Evolutionary conservation across 352 stramenopile species (phyloP), one percentile per base, ranked within the genome.

Genomic region (Globisporangium orthogonon): DNA sequence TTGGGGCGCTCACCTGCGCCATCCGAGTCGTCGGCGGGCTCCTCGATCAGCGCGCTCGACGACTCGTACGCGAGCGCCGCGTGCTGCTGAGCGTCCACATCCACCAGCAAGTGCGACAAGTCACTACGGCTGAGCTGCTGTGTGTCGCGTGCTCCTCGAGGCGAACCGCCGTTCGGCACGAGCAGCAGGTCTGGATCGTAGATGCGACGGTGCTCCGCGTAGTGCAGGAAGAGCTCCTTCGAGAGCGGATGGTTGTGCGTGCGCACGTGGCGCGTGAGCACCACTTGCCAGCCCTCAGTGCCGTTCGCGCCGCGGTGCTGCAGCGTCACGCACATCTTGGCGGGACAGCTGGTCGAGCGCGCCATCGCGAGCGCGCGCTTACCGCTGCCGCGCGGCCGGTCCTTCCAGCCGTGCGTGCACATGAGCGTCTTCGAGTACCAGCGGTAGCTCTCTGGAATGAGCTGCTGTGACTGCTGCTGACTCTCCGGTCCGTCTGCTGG

Each of bases 351-450:
- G 0, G 81, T 91, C 10, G 77, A 88, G 2, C 81, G 72, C 15
- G 87, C 73, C 2, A 80, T 75, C 2, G 75, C 71, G 10, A 76
- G 73, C 3, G 74, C 68, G n/a, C 81, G 78, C 62, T 91, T 91
- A 0, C 81, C 78, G 30, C 60, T 84, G 7, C 78, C 75, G 23
- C 81, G 76, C 43, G 83, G 69, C 7, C 81, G 76, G 44, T 84
- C 67, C 59, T 89, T 89, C 81, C 81, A 91, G 6, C 81, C 81
- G 60, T 91, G 81, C 6, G 81, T 91, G 51, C 81, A 91, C 66
- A 86, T 86, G 39, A 91, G 69, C 35, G 81, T 88, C 69, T 91
- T 91, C 47, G 81, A 91, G 54, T 91, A 91, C 81, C 81, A 91
- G 49, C 75, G 71, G 58, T 70, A 84, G 35, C 63, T 69, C 55